Percentiles rank a stretch among this genome's conserved stretches.
Evolutionary conservation across 306 rosid genomes (phyloP).

Genomic region (Mucuna pruriens): DNA sequence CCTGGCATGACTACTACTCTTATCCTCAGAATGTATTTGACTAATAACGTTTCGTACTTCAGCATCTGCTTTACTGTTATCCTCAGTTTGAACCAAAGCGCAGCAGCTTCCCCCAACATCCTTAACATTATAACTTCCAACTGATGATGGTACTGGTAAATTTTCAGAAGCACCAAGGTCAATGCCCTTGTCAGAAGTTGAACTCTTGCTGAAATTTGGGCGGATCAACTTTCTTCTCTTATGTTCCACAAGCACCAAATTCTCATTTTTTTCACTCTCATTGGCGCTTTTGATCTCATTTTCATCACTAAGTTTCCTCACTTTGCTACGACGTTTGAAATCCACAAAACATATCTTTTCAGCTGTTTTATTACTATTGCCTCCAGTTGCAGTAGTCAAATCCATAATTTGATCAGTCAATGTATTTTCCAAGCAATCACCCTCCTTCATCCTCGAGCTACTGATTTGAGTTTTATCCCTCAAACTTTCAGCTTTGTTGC

Average conservation of each 20-base stretch:
- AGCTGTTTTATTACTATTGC: constrained; percentile 37
- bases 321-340: constrained; percentile 73
- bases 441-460: constrained; percentile 27
- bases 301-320: constrained; percentile 40
- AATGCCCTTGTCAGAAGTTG: constrained; percentile 32
- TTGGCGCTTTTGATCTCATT: constrained; percentile 23
- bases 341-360: constrained; percentile 40
- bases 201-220: constrained; percentile 54
- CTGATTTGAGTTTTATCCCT: constrained; percentile 31
- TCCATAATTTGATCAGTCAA: constrained; percentile 17
- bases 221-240: constrained; percentile 71
- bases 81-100: constrained; percentile 36
- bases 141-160: constrained; percentile 33
- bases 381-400: constrained; percentile 26
- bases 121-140: constrained; percentile 34
- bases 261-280: constrained; percentile 37
- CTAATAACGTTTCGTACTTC: constrained; percentile 1
- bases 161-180: constrained; percentile 32
- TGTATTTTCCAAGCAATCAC: constrained; percentile 28
- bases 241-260: constrained; percentile 29
- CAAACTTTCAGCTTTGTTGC: constrained; percentile 31
- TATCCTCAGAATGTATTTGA: constrained; percentile 25
- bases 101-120: constrained; percentile 34
- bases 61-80: constrained; percentile 24
- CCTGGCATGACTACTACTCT: constrained; percentile 28